Conservation (phyloP, 257 asterid species). For the Primulina huaijiensis region DNA sequence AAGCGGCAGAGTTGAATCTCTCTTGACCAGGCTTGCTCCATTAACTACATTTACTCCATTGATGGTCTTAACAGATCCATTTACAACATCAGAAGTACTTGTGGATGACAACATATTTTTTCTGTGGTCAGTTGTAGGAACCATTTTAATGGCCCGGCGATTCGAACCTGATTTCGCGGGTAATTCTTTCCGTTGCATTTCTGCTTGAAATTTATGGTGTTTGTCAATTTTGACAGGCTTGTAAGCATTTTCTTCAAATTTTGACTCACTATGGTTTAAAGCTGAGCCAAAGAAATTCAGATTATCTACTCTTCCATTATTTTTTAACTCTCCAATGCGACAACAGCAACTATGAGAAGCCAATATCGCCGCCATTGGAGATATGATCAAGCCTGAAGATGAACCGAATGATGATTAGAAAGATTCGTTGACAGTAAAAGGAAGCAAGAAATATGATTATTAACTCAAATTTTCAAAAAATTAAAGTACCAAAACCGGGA, state of each 20-base stretch:
- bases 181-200: slow-evolving; percentile 57
- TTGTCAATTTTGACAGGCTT: slow-evolving; percentile 30
- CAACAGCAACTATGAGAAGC: slow-evolving; percentile 70
- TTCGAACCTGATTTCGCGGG: slow-evolving; percentile 44
- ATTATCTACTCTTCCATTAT: slow-evolving; percentile 44
- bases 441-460: not conserved
- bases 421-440: not conserved
- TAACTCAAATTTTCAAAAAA: not conserved
- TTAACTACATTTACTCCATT: slow-evolving; percentile 38
- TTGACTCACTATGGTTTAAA: slow-evolving; percentile 27
- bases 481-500: not conserved
- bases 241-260: slow-evolving; percentile 25
- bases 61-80: slow-evolving; percentile 44
- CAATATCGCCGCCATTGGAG: slow-evolving; percentile 60
- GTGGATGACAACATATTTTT: slow-evolving; percentile 34
- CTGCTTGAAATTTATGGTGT: slow-evolving; percentile 31
- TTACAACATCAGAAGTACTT: slow-evolving; percentile 34
- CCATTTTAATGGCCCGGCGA: slow-evolving; percentile 69
- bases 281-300: slow-evolving; percentile 48
- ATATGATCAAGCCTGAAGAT: slow-evolving; percentile 35
- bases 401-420: not conserved
- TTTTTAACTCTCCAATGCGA: slow-evolving; percentile 38
- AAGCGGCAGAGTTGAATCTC: slow-evolving; percentile 33
- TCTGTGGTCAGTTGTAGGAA: slow-evolving; percentile 57
- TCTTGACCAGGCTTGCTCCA: slow-evolving; percentile 55